phyloP scores from a whole-genome alignment of 345 rosid species.

The Salix brachista region DNA sequence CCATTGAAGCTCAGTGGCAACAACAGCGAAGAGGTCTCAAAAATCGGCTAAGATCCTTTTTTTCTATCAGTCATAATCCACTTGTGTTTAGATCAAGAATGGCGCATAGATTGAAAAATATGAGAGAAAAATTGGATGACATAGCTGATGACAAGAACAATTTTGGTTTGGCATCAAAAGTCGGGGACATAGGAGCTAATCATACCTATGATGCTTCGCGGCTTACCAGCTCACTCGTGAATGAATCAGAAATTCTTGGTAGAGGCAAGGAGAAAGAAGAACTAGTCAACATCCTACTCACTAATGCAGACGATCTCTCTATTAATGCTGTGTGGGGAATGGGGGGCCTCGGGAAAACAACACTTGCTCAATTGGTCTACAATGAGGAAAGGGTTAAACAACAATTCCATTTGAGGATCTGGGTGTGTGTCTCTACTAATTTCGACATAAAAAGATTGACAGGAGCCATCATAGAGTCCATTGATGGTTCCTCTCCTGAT shows the following conservation, averaged over 20 bases:
- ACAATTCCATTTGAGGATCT: neutral
- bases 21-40: neutral
- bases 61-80: neutral
- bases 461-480: constrained; percentile 1
- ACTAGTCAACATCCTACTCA: neutral
- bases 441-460: neutral
- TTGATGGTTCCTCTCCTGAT: neutral
- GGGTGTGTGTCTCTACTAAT: constrained; percentile 10
- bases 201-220: neutral
- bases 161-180: neutral
- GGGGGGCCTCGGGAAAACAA: neutral
- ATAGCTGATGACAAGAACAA: neutral
- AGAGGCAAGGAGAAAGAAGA: neutral
- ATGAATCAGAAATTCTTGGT: constrained; percentile 3
- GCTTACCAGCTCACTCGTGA: neutral
- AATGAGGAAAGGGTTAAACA: neutral
- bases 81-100: neutral
- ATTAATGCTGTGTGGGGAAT: constrained; percentile 4
- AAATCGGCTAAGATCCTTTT: neutral
- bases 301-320: neutral
- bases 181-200: too few species aligned
- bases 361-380: constrained; percentile 10
- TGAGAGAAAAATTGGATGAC: neutral
- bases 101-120: neutral
- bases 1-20: neutral